phyloP scores from a whole-genome alignment of 2,329 filamentous ascomycete species.

The Cadophora gregata region DNA sequence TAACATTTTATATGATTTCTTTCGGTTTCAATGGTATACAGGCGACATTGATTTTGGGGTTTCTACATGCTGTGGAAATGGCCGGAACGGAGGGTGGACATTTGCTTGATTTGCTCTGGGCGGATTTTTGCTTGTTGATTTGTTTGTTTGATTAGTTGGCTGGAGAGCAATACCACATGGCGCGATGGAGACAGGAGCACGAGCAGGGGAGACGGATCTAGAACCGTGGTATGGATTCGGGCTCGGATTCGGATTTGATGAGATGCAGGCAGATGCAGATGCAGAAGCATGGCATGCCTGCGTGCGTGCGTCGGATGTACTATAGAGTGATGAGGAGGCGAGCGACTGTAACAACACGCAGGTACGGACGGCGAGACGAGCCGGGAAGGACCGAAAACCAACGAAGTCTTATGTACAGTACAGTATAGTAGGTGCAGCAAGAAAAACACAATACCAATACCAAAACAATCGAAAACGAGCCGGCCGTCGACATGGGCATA shows the following conservation, averaged over 20 bases:
- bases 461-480: not conserved
- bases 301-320: constrained; percentile 4
- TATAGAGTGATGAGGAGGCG: not conserved
- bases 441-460: not conserved
- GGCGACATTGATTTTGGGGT: constrained; percentile 2
- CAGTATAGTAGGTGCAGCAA: not conserved
- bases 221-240: not conserved
- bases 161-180: not conserved
- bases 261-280: not conserved
- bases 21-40: constrained; percentile 5
- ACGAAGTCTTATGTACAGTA: not conserved
- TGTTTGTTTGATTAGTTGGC: not conserved
- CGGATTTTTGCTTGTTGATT: not conserved
- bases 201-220: not conserved
- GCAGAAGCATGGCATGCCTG: not conserved
- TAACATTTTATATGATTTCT: not conserved
- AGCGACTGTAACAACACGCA: constrained; percentile 4
- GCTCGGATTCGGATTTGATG: no score
- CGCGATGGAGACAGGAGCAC: not conserved
- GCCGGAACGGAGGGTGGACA: not conserved
- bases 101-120: not conserved
- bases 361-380: not conserved
- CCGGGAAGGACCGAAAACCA: not conserved
- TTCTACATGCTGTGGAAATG: not conserved
- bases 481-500: not conserved